Percentiles rank a stretch among this genome's conserved stretches.
Conservation (phyloP, 2,329 filamentous ascomycete species). For the Colletotrichum coccodes region DNA sequence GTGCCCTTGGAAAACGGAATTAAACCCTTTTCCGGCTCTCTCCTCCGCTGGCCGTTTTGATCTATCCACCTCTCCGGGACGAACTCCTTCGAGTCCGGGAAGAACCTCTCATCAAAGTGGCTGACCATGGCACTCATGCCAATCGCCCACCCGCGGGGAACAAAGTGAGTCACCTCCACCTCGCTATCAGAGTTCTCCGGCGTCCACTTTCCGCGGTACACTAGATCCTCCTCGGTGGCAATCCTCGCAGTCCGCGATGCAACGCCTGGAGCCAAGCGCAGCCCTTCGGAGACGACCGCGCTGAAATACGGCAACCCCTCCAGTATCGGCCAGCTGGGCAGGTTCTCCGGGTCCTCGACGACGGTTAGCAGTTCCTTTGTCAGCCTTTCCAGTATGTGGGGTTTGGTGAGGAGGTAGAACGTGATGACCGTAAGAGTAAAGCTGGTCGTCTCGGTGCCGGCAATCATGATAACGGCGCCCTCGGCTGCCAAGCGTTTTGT, state of each 20-base stretch:
- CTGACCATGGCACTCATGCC: constrained; percentile 32
- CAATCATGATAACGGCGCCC: constrained; percentile 46
- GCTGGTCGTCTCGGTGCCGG: constrained; percentile 49
- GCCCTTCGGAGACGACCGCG: constrained; percentile 34
- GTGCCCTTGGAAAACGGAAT: constrained; percentile 32
- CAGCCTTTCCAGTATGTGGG: constrained; percentile 33
- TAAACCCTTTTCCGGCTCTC: constrained; percentile 21
- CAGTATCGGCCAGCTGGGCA: constrained; percentile 39
- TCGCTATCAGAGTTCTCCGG: background rate
- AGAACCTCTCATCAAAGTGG: constrained; percentile 33
- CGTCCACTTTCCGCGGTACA: constrained; percentile 33
- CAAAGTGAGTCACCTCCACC: constrained; percentile 13
- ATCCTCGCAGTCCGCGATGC: constrained; percentile 26
- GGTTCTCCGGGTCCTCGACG: constrained; percentile 33
- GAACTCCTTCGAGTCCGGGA: constrained; percentile 29
- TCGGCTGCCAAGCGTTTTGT: constrained; percentile 48
- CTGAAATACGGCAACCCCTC: constrained; percentile 50
- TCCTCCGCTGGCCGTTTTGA: constrained; percentile 11
- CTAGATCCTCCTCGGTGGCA: constrained; percentile 34
- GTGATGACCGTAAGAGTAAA: constrained; percentile 36
- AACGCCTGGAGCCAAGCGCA: constrained; percentile 35
- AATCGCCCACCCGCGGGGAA: constrained; percentile 20
- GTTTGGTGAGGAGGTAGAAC: constrained; percentile 40
- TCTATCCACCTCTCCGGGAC: constrained; percentile 37
- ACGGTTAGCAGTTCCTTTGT: constrained; percentile 38